A percentile compares a stretch with the other conserved stretches of the same genome.
Evolutionary conservation across 2,329 filamentous ascomycete genomes (phyloP).

Genomic region (Neofusicoccum kwambonambiense): DNA sequence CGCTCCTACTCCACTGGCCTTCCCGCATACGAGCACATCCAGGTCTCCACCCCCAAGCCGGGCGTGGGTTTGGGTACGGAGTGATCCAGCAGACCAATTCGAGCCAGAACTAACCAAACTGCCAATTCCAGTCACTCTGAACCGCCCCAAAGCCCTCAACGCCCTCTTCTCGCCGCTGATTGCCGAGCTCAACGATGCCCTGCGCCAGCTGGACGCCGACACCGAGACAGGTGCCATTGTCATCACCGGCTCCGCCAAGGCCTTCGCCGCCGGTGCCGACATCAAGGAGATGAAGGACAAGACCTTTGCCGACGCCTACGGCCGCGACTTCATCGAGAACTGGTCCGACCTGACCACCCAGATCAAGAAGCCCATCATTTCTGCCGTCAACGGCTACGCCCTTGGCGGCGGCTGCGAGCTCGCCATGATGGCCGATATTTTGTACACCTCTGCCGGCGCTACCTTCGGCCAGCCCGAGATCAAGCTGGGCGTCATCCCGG

Average conservation of each 20-base stretch:
- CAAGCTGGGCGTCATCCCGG: slow-evolving; percentile 89
- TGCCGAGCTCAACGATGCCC: slow-evolving; percentile 63
- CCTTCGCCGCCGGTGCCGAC: slow-evolving; percentile 84
- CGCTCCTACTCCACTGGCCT: slow-evolving; percentile 47
- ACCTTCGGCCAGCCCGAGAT: slow-evolving; percentile 98
- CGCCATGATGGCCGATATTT: slow-evolving; percentile 93
- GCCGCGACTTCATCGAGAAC: slow-evolving; percentile 85
- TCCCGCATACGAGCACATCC: slow-evolving; percentile 71
- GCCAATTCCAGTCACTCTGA: slow-evolving; percentile 70
- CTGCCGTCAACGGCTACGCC: slow-evolving; percentile 90
- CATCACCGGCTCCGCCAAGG: slow-evolving; percentile 83
- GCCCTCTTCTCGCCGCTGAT: slow-evolving; percentile 91
- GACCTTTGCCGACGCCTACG: slow-evolving; percentile 85
- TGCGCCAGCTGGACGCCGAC: slow-evolving; percentile 35
- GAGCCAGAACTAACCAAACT: background rate
- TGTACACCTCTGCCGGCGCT: slow-evolving; percentile 83
- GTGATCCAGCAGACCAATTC: too few relatives aligned
- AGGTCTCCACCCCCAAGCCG: slow-evolving; percentile 79
- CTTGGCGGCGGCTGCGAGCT: slow-evolving; percentile 95
- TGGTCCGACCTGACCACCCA: slow-evolving; percentile 84
- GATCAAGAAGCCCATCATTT: slow-evolving; percentile 91
- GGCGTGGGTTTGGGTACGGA: slow-evolving; percentile 82
- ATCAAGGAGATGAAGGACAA: slow-evolving; percentile 99
- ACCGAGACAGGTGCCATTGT: slow-evolving; percentile 47
- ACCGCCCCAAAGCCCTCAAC: slow-evolving; percentile 93